These are phyloP conservation scores for Botrytis sinoallii DNA, from an alignment of 2,329 filamentous ascomycete genomes.

Conservation along the genomic window DNA sequence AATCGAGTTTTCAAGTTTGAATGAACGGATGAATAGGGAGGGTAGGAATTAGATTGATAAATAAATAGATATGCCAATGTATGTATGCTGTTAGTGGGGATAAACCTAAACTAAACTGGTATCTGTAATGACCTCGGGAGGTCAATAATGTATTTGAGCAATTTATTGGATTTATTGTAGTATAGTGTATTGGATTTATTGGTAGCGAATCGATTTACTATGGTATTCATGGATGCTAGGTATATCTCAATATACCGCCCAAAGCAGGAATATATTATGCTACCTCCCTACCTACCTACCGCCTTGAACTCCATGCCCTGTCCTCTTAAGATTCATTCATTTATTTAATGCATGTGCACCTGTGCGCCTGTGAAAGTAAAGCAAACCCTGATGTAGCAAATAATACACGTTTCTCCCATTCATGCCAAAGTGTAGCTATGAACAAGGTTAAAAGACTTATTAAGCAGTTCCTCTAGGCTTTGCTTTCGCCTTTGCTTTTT, in stretches of 20 bases:
- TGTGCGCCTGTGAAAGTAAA: not conserved
- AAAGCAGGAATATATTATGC: not conserved
- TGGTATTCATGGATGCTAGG: not conserved
- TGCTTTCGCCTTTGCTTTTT: slow-evolving; percentile 85
- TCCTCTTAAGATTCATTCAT: not conserved
- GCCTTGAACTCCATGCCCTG: not conserved
- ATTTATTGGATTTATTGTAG: too few species aligned
- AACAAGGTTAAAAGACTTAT: slow-evolving; percentile 16
- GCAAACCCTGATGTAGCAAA: not conserved
- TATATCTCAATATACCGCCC: not conserved
- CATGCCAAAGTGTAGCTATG: not conserved
- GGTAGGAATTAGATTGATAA: too few species aligned
- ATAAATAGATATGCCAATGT: too few species aligned
- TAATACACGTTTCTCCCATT: not conserved
- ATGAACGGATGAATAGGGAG: not conserved
- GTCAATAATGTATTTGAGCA: too few species aligned
- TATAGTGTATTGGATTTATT: too few species aligned
- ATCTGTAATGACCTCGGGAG: too few species aligned
- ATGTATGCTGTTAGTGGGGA: too few species aligned
- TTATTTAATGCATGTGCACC: not conserved
- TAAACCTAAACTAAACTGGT: too few species aligned
- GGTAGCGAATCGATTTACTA: not conserved
- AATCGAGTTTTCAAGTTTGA: not conserved
- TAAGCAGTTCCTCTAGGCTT: slow-evolving; percentile 61
- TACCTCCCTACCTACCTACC: not conserved